Conservation (phyloP, 1,284 basidiomycete genomes). For the Tranzscheliella williamsii region DNA sequence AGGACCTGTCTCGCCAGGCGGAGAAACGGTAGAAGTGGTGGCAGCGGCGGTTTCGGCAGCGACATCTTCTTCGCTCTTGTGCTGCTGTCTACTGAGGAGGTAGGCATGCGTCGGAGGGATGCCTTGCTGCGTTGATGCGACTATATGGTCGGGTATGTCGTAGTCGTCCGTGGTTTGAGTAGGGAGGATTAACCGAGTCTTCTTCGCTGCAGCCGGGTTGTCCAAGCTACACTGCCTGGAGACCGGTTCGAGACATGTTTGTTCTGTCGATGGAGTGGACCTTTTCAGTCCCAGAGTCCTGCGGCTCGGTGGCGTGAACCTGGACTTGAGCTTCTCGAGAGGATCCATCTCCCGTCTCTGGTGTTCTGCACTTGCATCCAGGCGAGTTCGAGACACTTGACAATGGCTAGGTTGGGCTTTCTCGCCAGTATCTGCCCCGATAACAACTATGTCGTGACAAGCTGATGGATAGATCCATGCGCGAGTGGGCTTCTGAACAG, state of each 20-base stretch:
- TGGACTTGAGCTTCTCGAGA: slow-evolving; percentile 9
- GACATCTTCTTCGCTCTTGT: too few relatives aligned
- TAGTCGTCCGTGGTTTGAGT: slow-evolving; percentile 11
- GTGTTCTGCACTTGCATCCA: too few relatives aligned
- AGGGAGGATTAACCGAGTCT: slow-evolving; percentile 25
- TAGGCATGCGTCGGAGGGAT: slow-evolving; percentile 20
- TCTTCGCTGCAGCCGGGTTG: slow-evolving; percentile 5
- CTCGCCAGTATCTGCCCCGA: too few relatives aligned
- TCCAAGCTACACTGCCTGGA: not conserved
- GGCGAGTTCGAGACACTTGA: too few relatives aligned
- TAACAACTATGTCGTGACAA: too few relatives aligned
- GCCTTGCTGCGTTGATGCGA: too few relatives aligned
- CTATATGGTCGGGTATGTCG: not conserved
- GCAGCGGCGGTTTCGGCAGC: too few relatives aligned
- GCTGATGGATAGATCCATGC: too few relatives aligned
- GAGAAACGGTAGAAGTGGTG: too few relatives aligned
- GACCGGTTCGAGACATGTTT: not conserved
- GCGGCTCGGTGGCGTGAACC: slow-evolving; percentile 1
- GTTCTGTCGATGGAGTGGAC: not conserved
- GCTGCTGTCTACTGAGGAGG: slow-evolving; percentile 14
- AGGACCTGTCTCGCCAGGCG: slow-evolving; percentile 10
- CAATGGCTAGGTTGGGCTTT: too few relatives aligned
- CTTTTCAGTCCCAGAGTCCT: not conserved
- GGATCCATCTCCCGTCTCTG: slow-evolving; percentile 12
- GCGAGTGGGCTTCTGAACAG: too few relatives aligned